phyloP scores from a whole-genome alignment of 495 filamentous ascomycete species.

The Aspergillus biplanus region DNA sequence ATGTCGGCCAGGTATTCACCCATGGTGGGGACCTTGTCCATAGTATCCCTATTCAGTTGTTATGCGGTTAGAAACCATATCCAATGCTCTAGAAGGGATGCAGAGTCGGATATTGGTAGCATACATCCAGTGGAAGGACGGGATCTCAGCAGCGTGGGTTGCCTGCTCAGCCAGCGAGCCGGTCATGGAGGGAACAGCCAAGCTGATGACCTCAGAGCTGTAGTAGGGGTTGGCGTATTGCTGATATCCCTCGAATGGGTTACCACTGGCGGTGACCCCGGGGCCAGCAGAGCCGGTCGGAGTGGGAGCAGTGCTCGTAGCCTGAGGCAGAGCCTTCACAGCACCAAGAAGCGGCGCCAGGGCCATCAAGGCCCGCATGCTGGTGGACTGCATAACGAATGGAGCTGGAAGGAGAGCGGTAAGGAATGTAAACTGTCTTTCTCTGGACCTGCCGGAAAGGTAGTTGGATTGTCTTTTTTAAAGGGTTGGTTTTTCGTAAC shows the following conservation, averaged over 20 bases:
- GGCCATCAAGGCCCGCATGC: constrained; percentile 19
- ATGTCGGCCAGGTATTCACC: constrained; percentile 59
- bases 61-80: not conserved
- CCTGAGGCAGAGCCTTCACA: constrained; percentile 22
- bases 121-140: constrained; percentile 74
- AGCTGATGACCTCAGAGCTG: constrained; percentile 54
- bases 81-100: not conserved
- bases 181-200: constrained; percentile 55
- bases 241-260: constrained; percentile 50
- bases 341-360: constrained; percentile 20
- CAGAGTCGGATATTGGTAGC: constrained; percentile 18
- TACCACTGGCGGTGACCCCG: constrained; percentile 45
- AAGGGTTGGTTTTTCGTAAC: not conserved
- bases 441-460: constrained; percentile 8
- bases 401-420: not conserved
- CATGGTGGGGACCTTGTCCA: constrained; percentile 62
- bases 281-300: constrained; percentile 18
- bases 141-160: constrained; percentile 62
- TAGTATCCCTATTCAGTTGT: constrained; percentile 48
- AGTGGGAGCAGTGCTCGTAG: constrained; percentile 21
- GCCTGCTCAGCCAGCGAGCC: constrained; percentile 41
- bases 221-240: constrained; percentile 63
- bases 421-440: not conserved
- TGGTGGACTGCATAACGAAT: constrained; percentile 18
- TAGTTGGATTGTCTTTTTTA: not conserved